These are phyloP conservation scores for Candida loeiensis DNA, from an alignment of 805 yeast species.

Conservation along the genomic window DNA sequence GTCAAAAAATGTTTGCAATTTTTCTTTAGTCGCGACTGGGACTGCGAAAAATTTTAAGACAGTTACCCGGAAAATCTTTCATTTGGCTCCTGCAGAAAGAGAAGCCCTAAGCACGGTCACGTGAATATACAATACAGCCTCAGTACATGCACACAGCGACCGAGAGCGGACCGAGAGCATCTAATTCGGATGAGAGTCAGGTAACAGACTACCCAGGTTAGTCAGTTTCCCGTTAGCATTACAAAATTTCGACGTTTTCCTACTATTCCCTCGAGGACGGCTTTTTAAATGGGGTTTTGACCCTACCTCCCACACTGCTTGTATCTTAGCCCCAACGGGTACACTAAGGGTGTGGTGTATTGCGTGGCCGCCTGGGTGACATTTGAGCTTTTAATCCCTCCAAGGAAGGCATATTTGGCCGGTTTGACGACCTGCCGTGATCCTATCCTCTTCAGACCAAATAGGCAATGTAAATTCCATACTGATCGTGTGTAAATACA, in stretches of 20 bases:
- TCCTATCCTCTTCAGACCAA: conserved; percentile 14
- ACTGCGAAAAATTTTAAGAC: conserved; percentile 2
- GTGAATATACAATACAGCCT: neutral
- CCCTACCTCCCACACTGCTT: neutral
- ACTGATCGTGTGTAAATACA: too few relatives aligned
- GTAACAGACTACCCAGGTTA: too few relatives aligned
- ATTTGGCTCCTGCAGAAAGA: neutral
- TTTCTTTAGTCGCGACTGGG: neutral
- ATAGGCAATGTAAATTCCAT: conserved; percentile 14
- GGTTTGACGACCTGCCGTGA: neutral
- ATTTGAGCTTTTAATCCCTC: neutral
- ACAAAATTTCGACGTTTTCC: too few relatives aligned
- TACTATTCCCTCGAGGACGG: neutral
- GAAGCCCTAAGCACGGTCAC: conserved; percentile 6
- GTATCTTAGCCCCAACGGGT: neutral
- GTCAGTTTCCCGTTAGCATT: too few relatives aligned
- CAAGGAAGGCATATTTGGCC: neutral
- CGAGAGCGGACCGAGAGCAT: neutral
- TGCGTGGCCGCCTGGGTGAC: neutral
- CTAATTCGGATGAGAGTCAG: too few relatives aligned
- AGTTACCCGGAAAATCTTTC: conserved; percentile 3
- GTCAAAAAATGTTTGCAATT: neutral
- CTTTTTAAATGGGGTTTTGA: neutral
- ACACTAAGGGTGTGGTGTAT: neutral
- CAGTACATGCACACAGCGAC: neutral